Evolutionary conservation across 139 green algal genomes (phyloP), one percentile per base, ranked within the genome.

Genomic region (Spirogloea muscicola): DNA sequence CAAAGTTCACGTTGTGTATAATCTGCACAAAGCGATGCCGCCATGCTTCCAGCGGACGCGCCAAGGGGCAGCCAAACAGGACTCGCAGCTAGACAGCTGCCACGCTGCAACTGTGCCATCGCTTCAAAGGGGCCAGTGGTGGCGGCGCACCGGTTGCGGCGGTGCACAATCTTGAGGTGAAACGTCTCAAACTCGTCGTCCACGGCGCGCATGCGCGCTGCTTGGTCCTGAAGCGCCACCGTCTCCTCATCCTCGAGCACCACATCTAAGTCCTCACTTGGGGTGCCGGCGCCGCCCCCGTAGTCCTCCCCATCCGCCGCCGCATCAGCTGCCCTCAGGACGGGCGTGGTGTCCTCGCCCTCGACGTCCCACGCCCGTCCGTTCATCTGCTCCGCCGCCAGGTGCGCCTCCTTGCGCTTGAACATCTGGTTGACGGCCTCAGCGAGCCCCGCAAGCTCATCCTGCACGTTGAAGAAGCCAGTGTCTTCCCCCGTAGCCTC

Each of bases 111-210:
- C n/a, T n/a, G n/a, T n/a, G n/a, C n/a, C n/a, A n/a, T n/a, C n/a
- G n/a, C n/a, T n/a, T n/a, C n/a, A n/a, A n/a, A n/a, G n/a, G n/a
- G n/a, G n/a, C n/a, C n/a, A n/a, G n/a, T n/a, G n/a, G n/a, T n/a
- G n/a, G 37, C 63, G 3, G 2, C 65, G 6, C 46, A 74, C 65
- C 69, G 29, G 44, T 77, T 77, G 18, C 76, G 76, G 58, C 69
- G 58, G 38, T 81, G 73, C 29, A 81, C 78, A n/a, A 81, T 36
- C 2, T 73, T 74, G 31, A 81, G 49, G 16, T 72, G 25, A 27
- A 81, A 80, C 25, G 58, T 60, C 60, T 77, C 69, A 60, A 77
- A 77, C 44, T 77, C 69, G n/a, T 77, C 69, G 21, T 77, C 67
- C 43, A 9, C 51, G 43, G 13, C 43, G 43, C 6, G 51, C 6